Conservation (phyloP, 169 alveolate species). For the Eimeria necatrix region DNA sequence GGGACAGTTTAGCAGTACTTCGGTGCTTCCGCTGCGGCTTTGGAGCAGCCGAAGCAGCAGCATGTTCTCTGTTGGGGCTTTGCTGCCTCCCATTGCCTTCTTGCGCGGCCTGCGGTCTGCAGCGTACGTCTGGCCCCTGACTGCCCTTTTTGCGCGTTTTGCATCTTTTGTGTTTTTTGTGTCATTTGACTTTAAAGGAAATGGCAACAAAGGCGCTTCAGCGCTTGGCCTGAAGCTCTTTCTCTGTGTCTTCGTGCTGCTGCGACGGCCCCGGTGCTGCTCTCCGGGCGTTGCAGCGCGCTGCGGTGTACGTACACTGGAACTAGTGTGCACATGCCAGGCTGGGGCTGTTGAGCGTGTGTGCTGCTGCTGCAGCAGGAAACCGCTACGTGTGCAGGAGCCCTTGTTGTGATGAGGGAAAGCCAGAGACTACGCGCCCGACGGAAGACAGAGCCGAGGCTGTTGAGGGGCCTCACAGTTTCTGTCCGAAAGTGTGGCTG, state of each 20-base stretch:
- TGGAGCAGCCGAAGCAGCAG: conserved; percentile 9
- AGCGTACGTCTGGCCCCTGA: not conserved
- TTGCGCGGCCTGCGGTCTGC: not conserved
- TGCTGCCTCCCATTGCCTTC: not conserved
- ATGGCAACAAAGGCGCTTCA: too few relatives aligned
- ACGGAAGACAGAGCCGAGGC: too few relatives aligned
- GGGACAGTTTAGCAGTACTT: conserved; percentile 25
- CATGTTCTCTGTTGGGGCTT: not conserved
- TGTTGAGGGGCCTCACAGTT: too few relatives aligned
- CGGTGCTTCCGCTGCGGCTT: not conserved
- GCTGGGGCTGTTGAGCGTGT: not conserved
- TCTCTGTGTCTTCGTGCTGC: too few relatives aligned
- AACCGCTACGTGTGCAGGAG: too few relatives aligned
- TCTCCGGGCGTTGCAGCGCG: not conserved
- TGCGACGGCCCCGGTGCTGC: not conserved
- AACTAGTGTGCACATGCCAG: not conserved
- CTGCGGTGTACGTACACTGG: not conserved
- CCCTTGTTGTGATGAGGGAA: too few relatives aligned
- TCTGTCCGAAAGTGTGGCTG: too few relatives aligned
- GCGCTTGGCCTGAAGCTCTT: too few relatives aligned
- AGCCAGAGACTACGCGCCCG: too few relatives aligned
- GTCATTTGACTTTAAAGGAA: not conserved
- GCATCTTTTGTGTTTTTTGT: not conserved
- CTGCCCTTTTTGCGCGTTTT: not conserved
- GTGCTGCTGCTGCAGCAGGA: not conserved